Evolutionary conservation across 768 basidiomycete genomes (phyloP), one percentile per base, ranked within the genome.

Genomic region (Panaeolus cyanescens): DNA sequence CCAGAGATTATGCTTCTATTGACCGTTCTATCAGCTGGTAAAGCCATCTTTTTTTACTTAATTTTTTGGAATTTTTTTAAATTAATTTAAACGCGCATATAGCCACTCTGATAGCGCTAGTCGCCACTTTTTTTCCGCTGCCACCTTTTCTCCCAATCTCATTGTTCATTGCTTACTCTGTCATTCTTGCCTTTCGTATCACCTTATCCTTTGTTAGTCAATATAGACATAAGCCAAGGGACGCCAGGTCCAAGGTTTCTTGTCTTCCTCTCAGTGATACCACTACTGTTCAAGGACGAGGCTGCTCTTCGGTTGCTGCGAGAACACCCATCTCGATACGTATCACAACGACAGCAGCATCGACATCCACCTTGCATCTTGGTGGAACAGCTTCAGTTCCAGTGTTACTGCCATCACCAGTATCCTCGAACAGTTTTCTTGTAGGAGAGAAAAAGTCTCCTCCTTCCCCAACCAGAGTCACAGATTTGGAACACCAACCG

Each of bases 51-150:
- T 50, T 28, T 25, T 62, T 33, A 50, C 22, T 20, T 59, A 45
- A 17, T 45, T 22, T 55, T 62, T 55, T 19, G 59, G 20, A 54
- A 60, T 58, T 64, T 57, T 59, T 54, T 34, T 61, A 56, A 60
- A 65, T 63, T 62, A 63, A 65, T 62, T 39, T 58, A 53, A 40
- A 59, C 58, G 64, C 70, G 70, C 69, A 71, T 71, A 70, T 68
- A 72, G 71, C 71, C 62, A 68, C 72, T 64, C 58, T 73, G 33
- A 61, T 72, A 59, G 64, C 65, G 34, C 50, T 72, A 55, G 53
- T 71, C 59, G 53, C 33, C 61, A 63, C n/a, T 62, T 68, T 50
- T 55, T 65, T 34, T 64, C 61, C 60, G 58, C 60, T 59, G 59
- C 65, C 36, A 58, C 59, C 58, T 53, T 60, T 50, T n/a, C 59